Base-by-base conservation (phyloP, 2,329 filamentous ascomycete genomes). In the Biscogniauxia sp. region DNA sequence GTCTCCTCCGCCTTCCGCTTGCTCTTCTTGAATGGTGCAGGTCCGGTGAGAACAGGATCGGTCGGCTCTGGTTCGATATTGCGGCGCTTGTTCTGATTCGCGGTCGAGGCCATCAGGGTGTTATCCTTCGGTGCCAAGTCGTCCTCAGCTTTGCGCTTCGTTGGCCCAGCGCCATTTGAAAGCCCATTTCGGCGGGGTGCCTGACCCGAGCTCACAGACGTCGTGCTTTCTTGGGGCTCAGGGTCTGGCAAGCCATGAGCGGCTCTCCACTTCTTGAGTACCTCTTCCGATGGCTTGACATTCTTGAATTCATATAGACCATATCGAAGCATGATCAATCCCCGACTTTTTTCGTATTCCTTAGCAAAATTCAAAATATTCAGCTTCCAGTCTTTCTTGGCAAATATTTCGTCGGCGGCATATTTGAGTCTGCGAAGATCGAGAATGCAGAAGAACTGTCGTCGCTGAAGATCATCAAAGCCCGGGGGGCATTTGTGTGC, bases 221-320 rank as follows among this genome's bases (percentile, higher is more conserved):
- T 62, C 7, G 73, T 70, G 45, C 70, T 70, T 9, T 72, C 73
- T 52, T 84, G 79, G 9, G 82, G 80, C 56, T 81, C 78, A 0
- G 78, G 75, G 26, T 82, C 78, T 9, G 82, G 80, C 20, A 87
- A 76, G 32, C 82, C 82, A 66, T 87, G 80, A 58, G 82, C 81
- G 51, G 80, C 74, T 68, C 83, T 82, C 84, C 84, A 87, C 66
- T 82, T 82, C 71, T 81, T 83, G 57, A 86, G 76, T 8, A 85
- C 77, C 49, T 85, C 82, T 62, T 80, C 81, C 0, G 84, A 84
- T 1, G 84, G 83, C 68, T 85, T 85, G 51, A 86, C 80, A 19
- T 83, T 86, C 74, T 86, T 85, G 74, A 87, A 87, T 67, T 86
- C 82, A 68, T 87, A 87, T 1, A 87, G 78, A 1, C 84, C 84